Evolutionary conservation across 202 grass and related monocot genomes (phyloP).

Genomic region (Schoenoplectus triqueter): DNA sequence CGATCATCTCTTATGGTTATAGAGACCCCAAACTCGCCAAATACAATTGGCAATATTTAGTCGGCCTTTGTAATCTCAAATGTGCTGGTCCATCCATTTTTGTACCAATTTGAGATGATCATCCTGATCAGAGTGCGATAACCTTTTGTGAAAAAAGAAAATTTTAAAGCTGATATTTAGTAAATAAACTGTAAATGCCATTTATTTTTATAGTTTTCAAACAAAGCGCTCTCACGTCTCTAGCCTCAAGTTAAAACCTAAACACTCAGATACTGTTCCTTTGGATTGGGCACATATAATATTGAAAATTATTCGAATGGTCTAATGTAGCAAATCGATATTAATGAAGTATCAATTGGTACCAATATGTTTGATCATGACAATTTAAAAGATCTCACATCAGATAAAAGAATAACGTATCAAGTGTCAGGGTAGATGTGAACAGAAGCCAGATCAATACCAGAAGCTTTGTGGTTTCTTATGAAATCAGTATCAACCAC

Average conservation of each 20-base stretch:
- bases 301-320: neutral
- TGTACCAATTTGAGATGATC: slow-evolving; percentile 66
- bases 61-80: slow-evolving; percentile 60
- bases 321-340: neutral
- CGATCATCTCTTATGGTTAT: slow-evolving; percentile 68
- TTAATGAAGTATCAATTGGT: neutral
- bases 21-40: slow-evolving; percentile 83
- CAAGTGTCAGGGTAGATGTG: slow-evolving; percentile 88
- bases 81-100: slow-evolving; percentile 79
- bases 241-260: neutral
- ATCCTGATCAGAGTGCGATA: slow-evolving; percentile 52
- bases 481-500: slow-evolving; percentile 79
- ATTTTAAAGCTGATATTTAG: neutral
- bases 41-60: slow-evolving; percentile 69
- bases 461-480: slow-evolving; percentile 57
- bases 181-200: neutral
- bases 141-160: slow-evolving; percentile 46
- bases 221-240: neutral
- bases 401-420: slow-evolving; percentile 34
- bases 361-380: neutral
- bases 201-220: too few relatives aligned
- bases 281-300: neutral
- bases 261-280: neutral
- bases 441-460: slow-evolving; percentile 80
- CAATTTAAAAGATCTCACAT: neutral